phyloP scores from a whole-genome alignment of 2,329 filamentous ascomycete genomes.

The Botrytis deweyae region DNA sequence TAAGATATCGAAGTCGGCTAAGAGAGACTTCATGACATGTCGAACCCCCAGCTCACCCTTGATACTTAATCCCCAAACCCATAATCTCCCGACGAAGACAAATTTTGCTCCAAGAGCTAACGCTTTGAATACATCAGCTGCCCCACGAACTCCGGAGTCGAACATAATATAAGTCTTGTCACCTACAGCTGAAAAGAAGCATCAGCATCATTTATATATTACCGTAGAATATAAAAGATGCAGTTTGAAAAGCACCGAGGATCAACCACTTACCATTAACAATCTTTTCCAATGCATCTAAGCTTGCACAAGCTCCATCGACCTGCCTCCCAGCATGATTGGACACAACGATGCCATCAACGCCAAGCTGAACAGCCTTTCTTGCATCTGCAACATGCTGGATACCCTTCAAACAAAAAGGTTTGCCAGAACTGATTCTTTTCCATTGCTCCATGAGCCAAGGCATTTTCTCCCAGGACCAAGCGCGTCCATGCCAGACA shows the following conservation, averaged over 20 bases:
- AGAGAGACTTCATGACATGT: constrained; percentile 60
- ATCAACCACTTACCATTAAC: constrained; percentile 44
- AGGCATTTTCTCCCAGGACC: constrained; percentile 61
- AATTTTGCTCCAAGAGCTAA: constrained; percentile 63
- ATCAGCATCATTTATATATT: neutral
- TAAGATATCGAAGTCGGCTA: constrained; percentile 62
- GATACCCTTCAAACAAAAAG: constrained; percentile 63
- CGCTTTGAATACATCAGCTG: constrained; percentile 66
- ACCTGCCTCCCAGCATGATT: constrained; percentile 61
- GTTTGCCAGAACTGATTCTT: constrained; percentile 54
- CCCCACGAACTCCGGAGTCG: constrained; percentile 62
- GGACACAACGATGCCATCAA: constrained; percentile 60
- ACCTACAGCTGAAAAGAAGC: constrained; percentile 46
- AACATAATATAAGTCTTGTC: constrained; percentile 60
- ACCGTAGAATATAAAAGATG: no score
- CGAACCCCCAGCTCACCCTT: constrained; percentile 60
- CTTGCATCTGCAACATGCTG: constrained; percentile 58
- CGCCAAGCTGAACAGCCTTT: constrained; percentile 55
- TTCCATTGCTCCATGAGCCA: constrained; percentile 63
- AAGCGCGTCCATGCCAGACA: constrained; percentile 63
- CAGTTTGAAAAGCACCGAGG: neutral
- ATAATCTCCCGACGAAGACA: constrained; percentile 61
- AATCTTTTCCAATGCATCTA: constrained; percentile 61
- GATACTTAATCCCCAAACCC: constrained; percentile 59
- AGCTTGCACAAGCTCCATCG: constrained; percentile 57